A percentile compares a stretch with the other conserved stretches of the same genome.
Conservation (phyloP, 169 alveolate species). For the Ichthyophthirius multifiliis region DNA sequence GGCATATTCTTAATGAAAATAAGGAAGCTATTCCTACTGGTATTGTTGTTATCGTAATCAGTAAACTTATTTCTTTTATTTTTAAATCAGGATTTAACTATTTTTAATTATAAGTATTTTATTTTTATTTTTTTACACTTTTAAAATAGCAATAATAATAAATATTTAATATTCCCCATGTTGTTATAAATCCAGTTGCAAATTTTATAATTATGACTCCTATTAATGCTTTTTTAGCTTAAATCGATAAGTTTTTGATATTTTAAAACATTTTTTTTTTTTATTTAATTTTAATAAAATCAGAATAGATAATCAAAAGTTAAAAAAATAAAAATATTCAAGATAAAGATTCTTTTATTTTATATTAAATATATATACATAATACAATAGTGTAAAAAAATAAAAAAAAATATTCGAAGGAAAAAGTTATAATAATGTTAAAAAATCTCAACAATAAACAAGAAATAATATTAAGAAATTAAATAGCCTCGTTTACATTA, state of each 20-base stretch:
- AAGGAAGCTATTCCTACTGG: not conserved
- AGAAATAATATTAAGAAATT: not conserved
- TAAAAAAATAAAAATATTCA: too few relatives aligned
- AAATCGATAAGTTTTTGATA: too few relatives aligned
- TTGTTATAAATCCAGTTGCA: not conserved
- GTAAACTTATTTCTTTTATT: not conserved
- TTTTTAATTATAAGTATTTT: not conserved
- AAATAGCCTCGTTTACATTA: not conserved
- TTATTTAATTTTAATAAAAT: too few relatives aligned
- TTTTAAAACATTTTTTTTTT: too few relatives aligned
- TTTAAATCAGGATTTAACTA: not conserved
- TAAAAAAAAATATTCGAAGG: too few relatives aligned
- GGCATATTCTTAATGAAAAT: not conserved
- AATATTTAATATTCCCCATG: not conserved
- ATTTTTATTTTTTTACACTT: not conserved
- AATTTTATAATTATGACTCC: not conserved
- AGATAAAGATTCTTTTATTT: too few relatives aligned
- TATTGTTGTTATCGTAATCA: not conserved
- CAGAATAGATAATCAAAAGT: too few relatives aligned
- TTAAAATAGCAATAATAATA: not conserved
- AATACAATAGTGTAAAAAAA: too few relatives aligned
- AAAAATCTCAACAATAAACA: too few relatives aligned
- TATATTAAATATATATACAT: too few relatives aligned
- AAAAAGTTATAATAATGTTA: too few relatives aligned
- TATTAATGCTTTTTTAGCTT: not conserved